These are phyloP conservation scores for Globisporangium echinulatum DNA, from an alignment of 352 stramenopile species.

Conservation along the genomic window DNA sequence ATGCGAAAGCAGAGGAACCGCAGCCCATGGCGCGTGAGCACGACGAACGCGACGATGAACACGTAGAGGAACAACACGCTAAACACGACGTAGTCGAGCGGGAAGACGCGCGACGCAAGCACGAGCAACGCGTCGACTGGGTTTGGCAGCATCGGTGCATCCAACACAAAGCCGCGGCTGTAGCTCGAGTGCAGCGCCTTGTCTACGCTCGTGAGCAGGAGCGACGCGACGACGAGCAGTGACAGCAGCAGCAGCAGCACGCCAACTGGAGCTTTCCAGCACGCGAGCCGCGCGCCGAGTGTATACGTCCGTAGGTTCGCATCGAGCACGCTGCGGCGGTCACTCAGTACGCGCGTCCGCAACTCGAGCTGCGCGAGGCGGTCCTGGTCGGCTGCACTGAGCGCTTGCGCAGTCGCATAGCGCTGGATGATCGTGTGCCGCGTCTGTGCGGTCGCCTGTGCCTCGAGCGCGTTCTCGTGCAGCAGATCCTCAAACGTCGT, in stretches of 20 bases:
- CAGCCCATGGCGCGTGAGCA: conserved; percentile 70
- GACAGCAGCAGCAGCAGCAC: conserved; percentile 53
- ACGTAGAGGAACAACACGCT: conserved; percentile 71
- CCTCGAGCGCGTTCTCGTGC: conserved; percentile 69
- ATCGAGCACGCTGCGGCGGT: conserved; percentile 61
- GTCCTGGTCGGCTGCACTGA: conserved; percentile 65
- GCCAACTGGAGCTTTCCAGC: conserved; percentile 70
- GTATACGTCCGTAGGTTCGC: conserved; percentile 56
- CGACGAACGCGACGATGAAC: conserved; percentile 67
- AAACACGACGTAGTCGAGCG: conserved; percentile 82
- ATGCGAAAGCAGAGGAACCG: conserved; percentile 77
- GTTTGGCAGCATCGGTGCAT: conserved; percentile 57
- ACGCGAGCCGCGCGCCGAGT: conserved; percentile 30
- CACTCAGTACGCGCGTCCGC: conserved; percentile 55
- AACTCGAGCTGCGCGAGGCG: conserved; percentile 68
- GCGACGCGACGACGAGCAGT: conserved; percentile 61
- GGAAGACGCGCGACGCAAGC: conserved; percentile 66
- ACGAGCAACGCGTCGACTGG: conserved; percentile 72
- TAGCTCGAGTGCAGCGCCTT: conserved; percentile 76
- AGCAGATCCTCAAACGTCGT: conserved; percentile 70
- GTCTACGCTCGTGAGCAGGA: conserved; percentile 75
- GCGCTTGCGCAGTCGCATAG: conserved; percentile 53
- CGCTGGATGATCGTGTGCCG: conserved; percentile 63
- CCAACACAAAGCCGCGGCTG: conserved; percentile 58
- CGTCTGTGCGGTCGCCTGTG: conserved; percentile 57